Conservation (phyloP, 805 yeast species). For the Wickerhamomyces hampshirensis region DNA sequence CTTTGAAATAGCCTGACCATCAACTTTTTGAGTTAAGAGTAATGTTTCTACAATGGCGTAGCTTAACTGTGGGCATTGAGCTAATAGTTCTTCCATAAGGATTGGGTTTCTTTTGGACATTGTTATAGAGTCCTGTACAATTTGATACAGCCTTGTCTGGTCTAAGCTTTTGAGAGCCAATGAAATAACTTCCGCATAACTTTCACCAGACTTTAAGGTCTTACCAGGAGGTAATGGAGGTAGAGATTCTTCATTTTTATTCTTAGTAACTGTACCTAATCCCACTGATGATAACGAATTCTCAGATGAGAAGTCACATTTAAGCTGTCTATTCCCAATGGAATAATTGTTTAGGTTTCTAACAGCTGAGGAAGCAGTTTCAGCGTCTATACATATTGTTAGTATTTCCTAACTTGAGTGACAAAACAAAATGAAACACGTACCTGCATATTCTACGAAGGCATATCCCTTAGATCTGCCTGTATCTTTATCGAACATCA, state of each 20-base stretch:
- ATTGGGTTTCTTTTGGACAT: conserved; percentile 55
- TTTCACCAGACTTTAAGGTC: conserved; percentile 29
- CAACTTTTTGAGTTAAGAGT: conserved; percentile 25
- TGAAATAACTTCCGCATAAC: conserved; percentile 38
- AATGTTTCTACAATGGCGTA: conserved; percentile 79
- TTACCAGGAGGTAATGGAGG: conserved; percentile 56
- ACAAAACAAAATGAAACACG: not conserved
- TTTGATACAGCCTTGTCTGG: conserved; percentile 38
- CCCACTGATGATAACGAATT: conserved; percentile 20
- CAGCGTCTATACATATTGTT: conserved; percentile 41
- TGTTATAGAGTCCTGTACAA: conserved; percentile 53
- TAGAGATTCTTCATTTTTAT: conserved; percentile 21
- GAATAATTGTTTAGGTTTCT: conserved; percentile 77
- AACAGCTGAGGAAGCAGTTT: conserved; percentile 88
- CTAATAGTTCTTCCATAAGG: conserved; percentile 54
- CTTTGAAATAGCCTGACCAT: conserved; percentile 28
- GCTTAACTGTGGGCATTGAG: conserved; percentile 73
- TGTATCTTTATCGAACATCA: conserved; percentile 81
- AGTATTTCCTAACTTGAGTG: not conserved
- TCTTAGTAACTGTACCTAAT: conserved; percentile 1
- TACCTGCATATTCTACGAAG: conserved; percentile 57
- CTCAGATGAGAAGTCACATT: conserved; percentile 72
- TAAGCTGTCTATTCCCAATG: conserved; percentile 64
- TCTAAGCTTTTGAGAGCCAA: conserved; percentile 43
- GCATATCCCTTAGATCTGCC: conserved; percentile 92